phyloP scores from a whole-genome alignment of 78 protist species.

The Cavenderia fasciculata region DNA sequence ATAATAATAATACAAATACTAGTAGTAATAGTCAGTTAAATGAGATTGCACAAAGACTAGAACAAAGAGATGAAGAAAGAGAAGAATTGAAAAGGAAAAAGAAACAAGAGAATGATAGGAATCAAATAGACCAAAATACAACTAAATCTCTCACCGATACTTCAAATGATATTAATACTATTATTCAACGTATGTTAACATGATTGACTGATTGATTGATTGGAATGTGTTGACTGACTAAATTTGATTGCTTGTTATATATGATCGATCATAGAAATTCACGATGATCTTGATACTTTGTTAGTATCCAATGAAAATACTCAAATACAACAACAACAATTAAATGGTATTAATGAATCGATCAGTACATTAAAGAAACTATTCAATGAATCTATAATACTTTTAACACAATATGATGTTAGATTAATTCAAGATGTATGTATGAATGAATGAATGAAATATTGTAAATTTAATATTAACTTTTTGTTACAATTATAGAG shows the following conservation, averaged over 20 bases:
- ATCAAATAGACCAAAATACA: conserved; percentile 19
- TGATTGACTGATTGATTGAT: not conserved
- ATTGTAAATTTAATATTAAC: too few relatives aligned
- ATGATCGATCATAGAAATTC: too few relatives aligned
- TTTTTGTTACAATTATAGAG: too few relatives aligned
- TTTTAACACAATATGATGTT: conserved; percentile 32
- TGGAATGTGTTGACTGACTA: too few relatives aligned
- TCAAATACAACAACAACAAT: not conserved
- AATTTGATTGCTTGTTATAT: too few relatives aligned
- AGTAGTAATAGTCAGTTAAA: not conserved
- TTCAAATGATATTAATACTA: not conserved
- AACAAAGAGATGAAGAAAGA: conserved; percentile 34
- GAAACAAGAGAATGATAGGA: not conserved
- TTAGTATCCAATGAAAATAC: not conserved
- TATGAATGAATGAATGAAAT: not conserved
- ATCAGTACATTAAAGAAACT: not conserved
- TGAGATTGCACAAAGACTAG: not conserved
- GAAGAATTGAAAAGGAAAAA: conserved; percentile 8
- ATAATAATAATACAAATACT: too few relatives aligned
- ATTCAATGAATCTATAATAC: not conserved
- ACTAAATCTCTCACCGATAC: conserved; percentile 7
- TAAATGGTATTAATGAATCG: not conserved
- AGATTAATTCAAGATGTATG: conserved; percentile 18
- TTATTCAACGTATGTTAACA: too few relatives aligned
- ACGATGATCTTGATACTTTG: too few relatives aligned